Evolutionary conservation across 495 filamentous ascomycete genomes (phyloP), one percentile per base, ranked within the genome.

Genomic region (Eremomyces bilateralis): DNA sequence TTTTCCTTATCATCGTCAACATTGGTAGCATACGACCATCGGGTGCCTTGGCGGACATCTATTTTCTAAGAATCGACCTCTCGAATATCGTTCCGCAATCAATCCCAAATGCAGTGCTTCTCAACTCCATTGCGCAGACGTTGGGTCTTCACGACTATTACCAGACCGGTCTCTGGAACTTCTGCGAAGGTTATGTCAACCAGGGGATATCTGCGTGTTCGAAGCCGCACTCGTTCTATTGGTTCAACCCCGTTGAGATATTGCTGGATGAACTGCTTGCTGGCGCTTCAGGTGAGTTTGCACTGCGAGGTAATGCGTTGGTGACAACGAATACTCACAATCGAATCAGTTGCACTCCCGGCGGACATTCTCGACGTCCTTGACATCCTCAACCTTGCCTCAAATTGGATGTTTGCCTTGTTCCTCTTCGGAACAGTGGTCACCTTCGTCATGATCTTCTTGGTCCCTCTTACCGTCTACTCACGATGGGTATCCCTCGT

Each of bases 111-210:
- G 74, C 71, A 18, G 57, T 57, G 3, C 60, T 92, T 10, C 76
- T 91, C 56, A 92, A 92, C 57, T 75, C 64, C 35, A 80, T 93
- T 38, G 83, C 83, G n/a, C 78, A 76, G 27, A 74, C 74, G 8
- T 64, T 95, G 32, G 84, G 84, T 4, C 60, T 93, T 13, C 80
- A 90, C 43, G 84, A 93, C 55, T 95, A 88, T 56, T 95, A 95
- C 51, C 73, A 80, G 45, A 81, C 91, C 22, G 84, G 84, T 3
- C 52, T 93, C 10, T 94, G 83, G 83, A 71, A 67, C 22, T 91
- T 74, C 50, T 94, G 84, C 45, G 78, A 85, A 55, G 84, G 84
- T 13, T 84, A 81, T 53, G 53, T 71, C 29, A 60, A 61, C 29
- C 54, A 66, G 39, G 77, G 79, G 3, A 72, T 88, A 33, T 85